These are phyloP conservation scores for Cyberlindnera xylosilytica DNA, from an alignment of 805 yeast species.

Conservation along the genomic window DNA sequence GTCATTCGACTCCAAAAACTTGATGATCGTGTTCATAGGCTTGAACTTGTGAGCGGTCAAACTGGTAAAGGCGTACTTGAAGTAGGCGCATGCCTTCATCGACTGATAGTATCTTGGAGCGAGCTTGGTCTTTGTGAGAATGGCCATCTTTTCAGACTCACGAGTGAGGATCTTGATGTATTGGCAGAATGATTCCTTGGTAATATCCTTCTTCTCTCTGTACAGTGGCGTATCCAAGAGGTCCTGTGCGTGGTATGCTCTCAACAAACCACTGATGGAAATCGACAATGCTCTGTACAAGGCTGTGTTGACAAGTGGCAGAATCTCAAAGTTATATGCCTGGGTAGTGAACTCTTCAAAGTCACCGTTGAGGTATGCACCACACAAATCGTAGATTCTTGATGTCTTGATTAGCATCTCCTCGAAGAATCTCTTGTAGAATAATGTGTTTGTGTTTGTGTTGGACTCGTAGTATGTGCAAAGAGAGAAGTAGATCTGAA, in stretches of 20 bases:
- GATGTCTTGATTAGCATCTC: not conserved
- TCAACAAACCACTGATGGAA: constrained; percentile 4
- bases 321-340: constrained; percentile 12
- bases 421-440: constrained; percentile 12
- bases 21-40: constrained; percentile 19
- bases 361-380: constrained; percentile 13
- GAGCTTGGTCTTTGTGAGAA: constrained; percentile 10
- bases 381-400: constrained; percentile 8
- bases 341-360: constrained; percentile 7
- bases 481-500: constrained; percentile 11
- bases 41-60: constrained; percentile 14
- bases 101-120: constrained; percentile 16
- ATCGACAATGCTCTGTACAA: constrained; percentile 5
- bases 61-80: constrained; percentile 7
- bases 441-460: constrained; percentile 5
- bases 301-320: constrained; percentile 12
- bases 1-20: constrained; percentile 18
- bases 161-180: constrained; percentile 1
- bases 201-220: not conserved
- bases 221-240: constrained; percentile 5
- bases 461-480: constrained; percentile 18
- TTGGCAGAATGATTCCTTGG: constrained; percentile 2
- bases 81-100: constrained; percentile 12
- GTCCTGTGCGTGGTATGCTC: constrained; percentile 21
- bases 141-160: constrained; percentile 7